Base-by-base conservation (phyloP, 352 stramenopile species). In the Globisporangium iwayamae region DNA sequence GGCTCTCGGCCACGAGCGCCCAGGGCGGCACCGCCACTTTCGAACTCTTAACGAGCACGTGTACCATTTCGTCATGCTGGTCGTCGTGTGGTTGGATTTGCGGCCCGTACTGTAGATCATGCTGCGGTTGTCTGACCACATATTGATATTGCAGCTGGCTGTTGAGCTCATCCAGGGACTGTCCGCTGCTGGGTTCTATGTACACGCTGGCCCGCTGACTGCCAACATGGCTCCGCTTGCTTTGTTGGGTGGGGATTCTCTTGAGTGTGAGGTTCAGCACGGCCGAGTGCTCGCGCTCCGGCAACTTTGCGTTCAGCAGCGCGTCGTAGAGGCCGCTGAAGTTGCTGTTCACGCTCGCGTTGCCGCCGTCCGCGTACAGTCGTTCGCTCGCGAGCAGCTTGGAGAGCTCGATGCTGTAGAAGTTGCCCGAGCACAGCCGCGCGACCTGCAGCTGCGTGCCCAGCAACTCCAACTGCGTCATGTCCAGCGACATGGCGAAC, bases 361-460 rank as follows among this genome's bases (percentile, higher is more conserved):
- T 75, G 34, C 65, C 28, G 30, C 81, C 81, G 52, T 87, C 81
- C 22, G 63, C 16, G n/a, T 70, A 76, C 7, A 90, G 36, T 8
- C 56, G 51, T 1, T 52, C 47, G 60, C 81, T 89, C 10, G 74
- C 73, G 4, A 89, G 56, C 30, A 72, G 45, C 6, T 73, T 60
- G n/a, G 60, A 65, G 58, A 92, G 52, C 8, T 72, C 70, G 20
- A 73, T 63, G 2, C 11, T 43, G 60, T 85, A 93, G 53, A 86
- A 86, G 48, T 94, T 94, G 6, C 69, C 73, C 0, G 85, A 94
- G 61, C 85, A 94, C 14, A 94, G 60, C 25, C 85, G 69, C 32
- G 83, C 81, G 13, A 84, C 62, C 46, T 89, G 78, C 28, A 91
- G 61, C 4, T 80, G 68, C 1, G 67, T 28, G 1, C 77, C 85